Evolutionary conservation across 2,329 filamentous ascomycete species (phyloP), one percentile per base, ranked within the genome.

Genomic region (Bretziella fagacearum): DNA sequence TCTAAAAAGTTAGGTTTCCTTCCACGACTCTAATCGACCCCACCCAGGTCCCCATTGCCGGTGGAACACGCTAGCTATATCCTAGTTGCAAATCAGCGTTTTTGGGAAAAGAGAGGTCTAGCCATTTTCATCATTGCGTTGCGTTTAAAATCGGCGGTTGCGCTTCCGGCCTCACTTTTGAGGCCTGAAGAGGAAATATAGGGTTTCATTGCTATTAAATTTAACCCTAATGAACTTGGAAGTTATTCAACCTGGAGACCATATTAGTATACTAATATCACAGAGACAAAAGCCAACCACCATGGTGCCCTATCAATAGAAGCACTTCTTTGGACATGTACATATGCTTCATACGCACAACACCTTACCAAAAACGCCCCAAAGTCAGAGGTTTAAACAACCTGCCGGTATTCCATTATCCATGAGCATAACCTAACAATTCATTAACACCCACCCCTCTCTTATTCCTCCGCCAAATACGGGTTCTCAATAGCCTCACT

Each of bases 401-500:
- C n/a, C n/a, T n/a, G n/a, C n/a, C n/a, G n/a, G n/a, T n/a, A 30
- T 30, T 30, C 27, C 5, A 30, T 30, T 30, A 30, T n/a, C n/a
- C 27, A 30, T 30, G n/a, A 30, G n/a, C n/a, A 30, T 10, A 30
- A 10, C 10, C 10, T 11, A n/a, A 11, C 27, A 10, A 2, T 6
- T 30, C 27, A 10, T n/a, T 30, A 3, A 30, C 6, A 5, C 4
- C 27, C 35, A 8, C 15, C 15, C 18, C 10, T 10, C 15, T 39
- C 7, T 30, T 47, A 50, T 42, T 53, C 52, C 26, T 53, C 52
- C 10, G 43, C 40, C 13, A 53, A 27, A 39, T 96, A 98, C 0
- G 91, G 91, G 62, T 98, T 98, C 56, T 82, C 76, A 57, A 98
- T 98, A 64, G 89, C 81, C 65, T 96, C 87, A 65, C 85, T 95